Evolutionary conservation across 495 filamentous ascomycete genomes (phyloP).

Genomic region (Penicillium simplicissimum): DNA sequence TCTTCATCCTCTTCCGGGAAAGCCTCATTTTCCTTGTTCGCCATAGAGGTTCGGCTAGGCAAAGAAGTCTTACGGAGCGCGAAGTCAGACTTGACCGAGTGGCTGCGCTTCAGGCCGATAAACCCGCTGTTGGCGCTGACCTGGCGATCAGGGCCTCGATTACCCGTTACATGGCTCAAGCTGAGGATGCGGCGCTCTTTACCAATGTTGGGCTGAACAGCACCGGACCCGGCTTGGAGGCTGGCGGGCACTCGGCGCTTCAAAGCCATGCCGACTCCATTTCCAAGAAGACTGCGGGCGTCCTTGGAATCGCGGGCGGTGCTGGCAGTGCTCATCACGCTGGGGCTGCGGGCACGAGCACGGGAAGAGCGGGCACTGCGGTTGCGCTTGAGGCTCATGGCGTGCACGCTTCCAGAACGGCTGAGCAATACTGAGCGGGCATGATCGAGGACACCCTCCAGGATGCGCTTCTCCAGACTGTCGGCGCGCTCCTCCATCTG

Average conservation of each 20-base stretch:
- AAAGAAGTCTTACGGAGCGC: slow-evolving; percentile 72
- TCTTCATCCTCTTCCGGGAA: slow-evolving; percentile 56
- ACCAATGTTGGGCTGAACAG: slow-evolving; percentile 47
- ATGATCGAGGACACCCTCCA: slow-evolving; percentile 94
- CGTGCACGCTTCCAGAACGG: slow-evolving; percentile 42
- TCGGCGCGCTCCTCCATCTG: slow-evolving; percentile 87
- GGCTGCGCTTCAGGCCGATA: slow-evolving; percentile 62
- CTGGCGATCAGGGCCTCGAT: slow-evolving; percentile 63
- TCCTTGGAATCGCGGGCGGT: slow-evolving; percentile 45
- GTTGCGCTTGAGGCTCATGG: slow-evolving; percentile 76
- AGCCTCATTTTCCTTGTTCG: slow-evolving; percentile 63
- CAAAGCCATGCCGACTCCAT: slow-evolving; percentile 53
- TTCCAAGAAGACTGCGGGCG: slow-evolving; percentile 44
- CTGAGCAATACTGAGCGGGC: slow-evolving; percentile 81
- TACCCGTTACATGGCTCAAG: slow-evolving; percentile 82
- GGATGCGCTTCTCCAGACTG: slow-evolving; percentile 81
- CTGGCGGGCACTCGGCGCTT: slow-evolving; percentile 47
- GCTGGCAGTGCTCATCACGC: slow-evolving; percentile 39
- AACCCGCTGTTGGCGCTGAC: slow-evolving; percentile 46
- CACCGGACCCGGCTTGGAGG: slow-evolving; percentile 47
- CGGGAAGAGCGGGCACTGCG: slow-evolving; percentile 47
- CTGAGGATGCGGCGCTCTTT: slow-evolving; percentile 77
- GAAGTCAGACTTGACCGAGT: slow-evolving; percentile 68
- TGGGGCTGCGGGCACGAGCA: slow-evolving; percentile 39
- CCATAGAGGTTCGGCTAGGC: slow-evolving; percentile 53